Percentiles rank a stretch among this genome's conserved stretches.
Evolutionary conservation across 495 filamentous ascomycete species (phyloP).

Genomic region (Pyrenula massariospora): DNA sequence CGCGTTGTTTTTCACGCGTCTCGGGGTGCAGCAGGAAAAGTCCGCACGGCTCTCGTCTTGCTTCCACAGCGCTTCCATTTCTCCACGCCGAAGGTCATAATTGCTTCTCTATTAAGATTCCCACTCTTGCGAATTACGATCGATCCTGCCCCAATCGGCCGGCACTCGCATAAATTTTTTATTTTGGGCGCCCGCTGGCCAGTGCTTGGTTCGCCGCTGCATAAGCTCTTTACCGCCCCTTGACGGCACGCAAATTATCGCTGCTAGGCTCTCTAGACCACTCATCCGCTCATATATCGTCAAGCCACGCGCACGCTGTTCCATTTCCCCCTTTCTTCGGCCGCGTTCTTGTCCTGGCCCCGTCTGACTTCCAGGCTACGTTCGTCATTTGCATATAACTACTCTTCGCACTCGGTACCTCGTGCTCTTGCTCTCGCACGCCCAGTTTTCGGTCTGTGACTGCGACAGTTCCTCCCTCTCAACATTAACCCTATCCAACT

Average conservation of each 20-base stretch:
- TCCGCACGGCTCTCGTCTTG: background rate
- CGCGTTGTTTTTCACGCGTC: background rate
- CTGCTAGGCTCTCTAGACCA: too few relatives aligned
- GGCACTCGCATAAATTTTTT: background rate
- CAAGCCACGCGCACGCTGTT: background rate
- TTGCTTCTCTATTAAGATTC: slow-evolving; percentile 5
- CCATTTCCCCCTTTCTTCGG: background rate
- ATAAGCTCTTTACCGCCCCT: background rate
- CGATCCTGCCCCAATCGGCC: slow-evolving; percentile 2
- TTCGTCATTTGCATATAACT: background rate
- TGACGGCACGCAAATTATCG: background rate
- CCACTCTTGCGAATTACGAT: slow-evolving; percentile 3
- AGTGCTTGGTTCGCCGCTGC: background rate
- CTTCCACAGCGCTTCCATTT: background rate
- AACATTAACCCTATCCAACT: background rate
- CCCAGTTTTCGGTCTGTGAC: background rate
- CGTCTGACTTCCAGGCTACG: background rate
- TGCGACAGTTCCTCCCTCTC: background rate
- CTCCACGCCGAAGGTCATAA: background rate
- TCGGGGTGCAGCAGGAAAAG: background rate
- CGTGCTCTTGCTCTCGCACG: background rate
- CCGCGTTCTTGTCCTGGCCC: background rate
- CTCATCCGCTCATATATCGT: background rate
- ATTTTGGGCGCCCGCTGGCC: background rate
- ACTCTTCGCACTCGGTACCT: background rate